Conservation (phyloP, 2,329 filamentous ascomycete genomes). For the Aureobasidium melanogenum region DNA sequence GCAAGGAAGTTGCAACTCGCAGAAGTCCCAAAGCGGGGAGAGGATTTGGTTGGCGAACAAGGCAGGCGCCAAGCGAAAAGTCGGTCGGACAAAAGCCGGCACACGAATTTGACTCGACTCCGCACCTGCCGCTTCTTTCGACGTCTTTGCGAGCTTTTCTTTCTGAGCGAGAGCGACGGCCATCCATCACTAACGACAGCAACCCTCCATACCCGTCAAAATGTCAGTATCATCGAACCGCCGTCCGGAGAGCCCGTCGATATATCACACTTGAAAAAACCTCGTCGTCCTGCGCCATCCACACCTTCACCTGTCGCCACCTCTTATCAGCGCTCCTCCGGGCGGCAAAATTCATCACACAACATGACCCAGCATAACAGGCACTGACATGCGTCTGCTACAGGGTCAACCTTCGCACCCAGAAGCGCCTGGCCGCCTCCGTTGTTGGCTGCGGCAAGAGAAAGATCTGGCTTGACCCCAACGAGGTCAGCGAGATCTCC, state of each 20-base stretch:
- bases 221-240: constrained; percentile 11
- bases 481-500: constrained; percentile 98
- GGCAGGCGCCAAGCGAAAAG: neutral
- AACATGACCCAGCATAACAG: constrained; percentile 7
- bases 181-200: constrained; percentile 11
- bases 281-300: constrained; percentile 7
- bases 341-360: constrained; percentile 9
- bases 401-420: constrained; percentile 99
- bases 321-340: constrained; percentile 6
- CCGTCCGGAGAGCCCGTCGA: constrained; percentile 11
- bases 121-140: neutral
- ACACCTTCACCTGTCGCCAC: neutral
- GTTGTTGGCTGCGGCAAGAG: constrained; percentile 98
- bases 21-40: too few relatives aligned
- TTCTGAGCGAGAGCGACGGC: constrained; percentile 11
- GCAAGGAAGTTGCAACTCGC: neutral
- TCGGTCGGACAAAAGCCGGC: constrained; percentile 1
- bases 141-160: constrained; percentile 9
- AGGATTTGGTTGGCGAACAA: neutral
- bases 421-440: constrained; percentile 99
- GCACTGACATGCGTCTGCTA: constrained; percentile 16
- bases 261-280: neutral
- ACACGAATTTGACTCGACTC: neutral
- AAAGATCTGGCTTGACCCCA: constrained; percentile 99
- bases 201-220: constrained; percentile 12